Evolutionary conservation across 2,329 filamentous ascomycete genomes (phyloP).

Genomic region (Paracorniculantispora psalliotae): DNA sequence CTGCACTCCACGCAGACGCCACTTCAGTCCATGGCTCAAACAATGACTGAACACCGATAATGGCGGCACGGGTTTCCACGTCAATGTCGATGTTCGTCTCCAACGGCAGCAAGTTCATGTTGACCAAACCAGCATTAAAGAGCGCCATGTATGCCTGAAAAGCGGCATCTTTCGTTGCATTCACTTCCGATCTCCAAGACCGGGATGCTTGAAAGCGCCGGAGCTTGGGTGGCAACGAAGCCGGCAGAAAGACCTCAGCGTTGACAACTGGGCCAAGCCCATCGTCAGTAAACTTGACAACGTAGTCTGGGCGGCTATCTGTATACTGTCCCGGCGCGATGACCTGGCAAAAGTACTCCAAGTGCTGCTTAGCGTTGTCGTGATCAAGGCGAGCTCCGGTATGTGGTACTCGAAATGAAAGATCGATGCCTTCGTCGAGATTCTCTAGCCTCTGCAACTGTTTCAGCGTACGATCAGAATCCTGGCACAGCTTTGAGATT

Average conservation of each 20-base stretch:
- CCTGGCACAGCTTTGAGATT: slow-evolving; percentile 68
- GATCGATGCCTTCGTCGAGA: slow-evolving; percentile 20
- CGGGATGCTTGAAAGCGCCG: slow-evolving; percentile 21
- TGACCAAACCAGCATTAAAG: slow-evolving; percentile 66
- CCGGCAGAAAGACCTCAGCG: slow-evolving; percentile 66
- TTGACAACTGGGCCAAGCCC: slow-evolving; percentile 30
- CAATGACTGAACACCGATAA: slow-evolving; percentile 31
- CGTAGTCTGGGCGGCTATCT: slow-evolving; percentile 64
- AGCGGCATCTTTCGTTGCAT: slow-evolving; percentile 74
- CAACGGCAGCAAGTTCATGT: slow-evolving; percentile 70
- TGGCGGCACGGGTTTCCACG: slow-evolving; percentile 32
- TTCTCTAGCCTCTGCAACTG: slow-evolving; percentile 46
- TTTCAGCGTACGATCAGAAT: slow-evolving; percentile 51
- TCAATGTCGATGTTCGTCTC: slow-evolving; percentile 36
- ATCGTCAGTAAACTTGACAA: slow-evolving; percentile 38
- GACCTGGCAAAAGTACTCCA: slow-evolving; percentile 74
- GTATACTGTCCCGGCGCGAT: slow-evolving; percentile 55
- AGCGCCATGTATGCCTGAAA: slow-evolving; percentile 73
- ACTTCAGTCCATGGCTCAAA: slow-evolving; percentile 45
- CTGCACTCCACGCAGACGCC: slow-evolving; percentile 36
- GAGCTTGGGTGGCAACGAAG: slow-evolving; percentile 52
- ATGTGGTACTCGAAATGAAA: slow-evolving; percentile 32
- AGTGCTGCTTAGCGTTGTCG: slow-evolving; percentile 67
- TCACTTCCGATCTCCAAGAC: slow-evolving; percentile 64
- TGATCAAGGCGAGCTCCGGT: slow-evolving; percentile 64